Conservation (phyloP, 2,329 filamentous ascomycete species). For the Pseudogymnoascus sp. region DNA sequence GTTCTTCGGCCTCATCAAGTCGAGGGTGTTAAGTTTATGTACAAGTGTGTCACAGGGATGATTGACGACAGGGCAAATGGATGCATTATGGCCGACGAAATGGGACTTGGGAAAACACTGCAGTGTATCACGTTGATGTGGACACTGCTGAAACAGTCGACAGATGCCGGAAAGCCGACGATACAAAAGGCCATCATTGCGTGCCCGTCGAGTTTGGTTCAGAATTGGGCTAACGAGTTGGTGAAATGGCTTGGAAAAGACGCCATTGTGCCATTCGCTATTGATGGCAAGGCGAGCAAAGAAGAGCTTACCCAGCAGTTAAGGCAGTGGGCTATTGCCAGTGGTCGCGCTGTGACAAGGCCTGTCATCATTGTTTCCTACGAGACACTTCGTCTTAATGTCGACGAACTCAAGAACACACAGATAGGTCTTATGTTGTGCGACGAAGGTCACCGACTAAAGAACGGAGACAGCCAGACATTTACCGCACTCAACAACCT, state of each 20-base stretch:
- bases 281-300: constrained; percentile 93
- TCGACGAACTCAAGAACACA: constrained; percentile 80
- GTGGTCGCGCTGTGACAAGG: constrained; percentile 77
- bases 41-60: constrained; percentile 88
- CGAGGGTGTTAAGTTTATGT: constrained; percentile 96
- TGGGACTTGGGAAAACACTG: constrained; percentile 94
- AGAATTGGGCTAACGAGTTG: constrained; percentile 97
- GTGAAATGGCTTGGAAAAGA: constrained; percentile 93
- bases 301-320: constrained; percentile 85
- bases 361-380: constrained; percentile 98
- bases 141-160: constrained; percentile 92
- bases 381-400: constrained; percentile 85
- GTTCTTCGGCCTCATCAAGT: constrained; percentile 93
- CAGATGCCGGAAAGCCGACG: constrained; percentile 84
- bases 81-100: constrained; percentile 99
- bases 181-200: constrained; percentile 97
- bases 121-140: constrained; percentile 96
- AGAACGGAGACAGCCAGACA: constrained; percentile 93
- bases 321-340: constrained; percentile 88
- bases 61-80: constrained; percentile 89
- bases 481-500: constrained; percentile 85
- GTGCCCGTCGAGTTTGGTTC: constrained; percentile 90
- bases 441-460: constrained; percentile 91
- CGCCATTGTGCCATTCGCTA: constrained; percentile 85
- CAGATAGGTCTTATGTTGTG: constrained; percentile 89